Evolutionary conservation across 1,139 yeast genomes (phyloP).

Genomic region (Lodderomyces beijingensis): DNA sequence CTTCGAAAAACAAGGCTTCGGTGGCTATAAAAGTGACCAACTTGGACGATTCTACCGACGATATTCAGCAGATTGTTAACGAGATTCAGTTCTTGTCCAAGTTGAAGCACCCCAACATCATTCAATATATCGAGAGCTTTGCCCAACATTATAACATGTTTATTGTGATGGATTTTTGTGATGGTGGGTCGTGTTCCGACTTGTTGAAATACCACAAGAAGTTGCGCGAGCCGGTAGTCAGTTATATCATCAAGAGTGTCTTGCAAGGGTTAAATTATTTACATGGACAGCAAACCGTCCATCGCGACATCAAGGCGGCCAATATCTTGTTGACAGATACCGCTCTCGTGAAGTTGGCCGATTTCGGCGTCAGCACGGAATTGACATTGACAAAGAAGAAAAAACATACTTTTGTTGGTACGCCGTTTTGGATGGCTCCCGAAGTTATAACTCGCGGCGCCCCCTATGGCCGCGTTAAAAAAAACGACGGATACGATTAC

Average conservation of each 20-base stretch:
- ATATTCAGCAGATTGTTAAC: conserved; percentile 56
- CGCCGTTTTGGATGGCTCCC: conserved; percentile 95
- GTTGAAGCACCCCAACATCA: conserved; percentile 59
- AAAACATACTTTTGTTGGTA: conserved; percentile 76
- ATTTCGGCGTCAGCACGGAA: conserved; percentile 86
- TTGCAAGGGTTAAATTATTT: conserved; percentile 64
- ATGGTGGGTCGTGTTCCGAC: conserved; percentile 87
- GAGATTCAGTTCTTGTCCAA: conserved; percentile 73
- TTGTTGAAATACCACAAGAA: conserved; percentile 49
- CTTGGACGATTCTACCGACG: conserved; percentile 71
- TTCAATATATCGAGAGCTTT: conserved; percentile 61
- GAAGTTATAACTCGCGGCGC: conserved; percentile 63
- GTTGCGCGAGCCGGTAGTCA: conserved; percentile 54
- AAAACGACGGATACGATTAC: conserved; percentile 56
- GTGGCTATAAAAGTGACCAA: conserved; percentile 76
- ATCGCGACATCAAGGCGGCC: conserved; percentile 82
- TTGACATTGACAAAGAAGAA: conserved; percentile 56
- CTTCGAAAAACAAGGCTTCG: conserved; percentile 10
- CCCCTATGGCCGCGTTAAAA: conserved; percentile 45
- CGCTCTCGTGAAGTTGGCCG: conserved; percentile 71
- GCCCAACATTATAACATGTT: conserved; percentile 65
- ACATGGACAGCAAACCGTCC: conserved; percentile 72
- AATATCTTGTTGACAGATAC: conserved; percentile 62
- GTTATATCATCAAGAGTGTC: conserved; percentile 57
- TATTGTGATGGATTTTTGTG: conserved; percentile 91